Base-by-base conservation (phyloP, 2,329 filamentous ascomycete species). In the Penicillium sp. region DNA sequence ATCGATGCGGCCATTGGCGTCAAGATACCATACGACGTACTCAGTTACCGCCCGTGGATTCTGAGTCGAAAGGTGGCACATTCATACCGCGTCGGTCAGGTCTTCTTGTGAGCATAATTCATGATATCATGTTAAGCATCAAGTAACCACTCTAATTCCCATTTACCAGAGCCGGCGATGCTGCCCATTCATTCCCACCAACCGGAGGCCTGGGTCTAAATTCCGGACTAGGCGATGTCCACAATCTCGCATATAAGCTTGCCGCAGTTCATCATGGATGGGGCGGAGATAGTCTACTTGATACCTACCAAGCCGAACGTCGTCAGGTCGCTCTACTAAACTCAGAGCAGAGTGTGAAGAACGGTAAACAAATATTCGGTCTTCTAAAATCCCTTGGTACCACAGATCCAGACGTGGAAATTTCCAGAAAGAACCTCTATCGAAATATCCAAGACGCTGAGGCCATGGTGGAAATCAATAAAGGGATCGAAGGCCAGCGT, bases 151-250 rank as follows among this genome's bases (percentile, higher is more conserved):
- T 21, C 44, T 7, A 40, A 9, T 27, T 15, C 29, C 13, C n/a
- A 18, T 17, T 17, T 8, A 6, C 10, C 9, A 64, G 63, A 23
- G 80, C 77, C 3, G 81, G 81, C 20, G 81, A 84, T 49, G 79
- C 80, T 5, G 79, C 79, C 0, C 80, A 84, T 54, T 80, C 80
- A 5, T 80, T 83, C 51, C 78, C 72, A 26, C 78, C 78, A 0
- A 76, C 76, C 0, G 80, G 80, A 1, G 81, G 78, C 0, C 79
- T 82, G 48, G 81, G 81, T 2, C 77, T 84, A 69, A 82, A 83
- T 58, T 76, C 75, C 0, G 79, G 79, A 0, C 66, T 83, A 4
- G 75, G 78, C 6, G 80, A 82, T 47, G 75, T 77, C 3, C 68
- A 78, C 26, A 82, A 82, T 52, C 69, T 83, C 0, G 77, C 64